These are phyloP conservation scores for Candida nemodendra DNA, from an alignment of 805 yeast genomes.

Conservation along the genomic window DNA sequence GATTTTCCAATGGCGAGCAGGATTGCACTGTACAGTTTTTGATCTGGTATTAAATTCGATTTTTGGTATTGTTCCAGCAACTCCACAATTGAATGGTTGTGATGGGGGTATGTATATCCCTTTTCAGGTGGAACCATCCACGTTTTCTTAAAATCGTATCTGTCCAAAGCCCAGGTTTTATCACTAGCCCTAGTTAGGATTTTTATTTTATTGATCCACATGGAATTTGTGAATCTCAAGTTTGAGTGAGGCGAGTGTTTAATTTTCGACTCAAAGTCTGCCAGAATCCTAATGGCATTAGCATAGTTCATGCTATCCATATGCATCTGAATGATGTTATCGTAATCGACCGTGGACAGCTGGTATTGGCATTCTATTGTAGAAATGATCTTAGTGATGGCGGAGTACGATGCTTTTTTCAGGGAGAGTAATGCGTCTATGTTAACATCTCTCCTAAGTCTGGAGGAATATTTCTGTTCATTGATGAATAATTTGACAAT, in stretches of 20 bases:
- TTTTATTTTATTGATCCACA: constrained; percentile 27
- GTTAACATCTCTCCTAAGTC: constrained; percentile 15
- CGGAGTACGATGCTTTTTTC: constrained; percentile 9
- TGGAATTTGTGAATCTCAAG: constrained; percentile 19
- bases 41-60: constrained; percentile 20
- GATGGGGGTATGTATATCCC: constrained; percentile 14
- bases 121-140: constrained; percentile 11
- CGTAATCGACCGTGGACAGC: constrained; percentile 24
- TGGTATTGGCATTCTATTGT: constrained; percentile 4
- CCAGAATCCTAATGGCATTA: constrained; percentile 22
- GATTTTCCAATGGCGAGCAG: constrained; percentile 29
- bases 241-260: constrained; percentile 1
- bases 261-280: constrained; percentile 19
- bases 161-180: constrained; percentile 25
- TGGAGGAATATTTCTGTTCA: constrained; percentile 24
- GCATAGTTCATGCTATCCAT: constrained; percentile 13
- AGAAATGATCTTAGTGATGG: constrained; percentile 5
- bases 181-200: constrained; percentile 25
- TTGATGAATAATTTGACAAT: constrained; percentile 10
- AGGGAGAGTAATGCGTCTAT: constrained; percentile 6
- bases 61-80: constrained; percentile 20
- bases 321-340: constrained; percentile 23
- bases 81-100: constrained; percentile 12
- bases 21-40: constrained; percentile 23
- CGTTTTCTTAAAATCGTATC: constrained; percentile 19